Evolutionary conservation across 2,329 filamentous ascomycete genomes (phyloP), one percentile per base, ranked within the genome.

Genomic region (Sarocladiaceae sp.): DNA sequence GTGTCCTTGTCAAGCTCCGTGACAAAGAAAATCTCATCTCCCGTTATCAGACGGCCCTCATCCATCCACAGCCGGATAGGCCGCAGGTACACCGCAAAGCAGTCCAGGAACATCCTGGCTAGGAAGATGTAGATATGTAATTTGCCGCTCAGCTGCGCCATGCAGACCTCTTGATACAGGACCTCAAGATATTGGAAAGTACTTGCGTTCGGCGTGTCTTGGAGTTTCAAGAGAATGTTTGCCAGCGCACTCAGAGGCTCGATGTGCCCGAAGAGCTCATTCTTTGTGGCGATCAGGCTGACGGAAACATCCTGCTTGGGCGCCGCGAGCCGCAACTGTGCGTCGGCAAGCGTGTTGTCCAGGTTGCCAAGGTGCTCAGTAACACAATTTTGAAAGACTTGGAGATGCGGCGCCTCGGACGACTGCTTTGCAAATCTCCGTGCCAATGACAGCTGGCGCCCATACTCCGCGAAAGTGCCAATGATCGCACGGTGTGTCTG

Each of bases 1-100:
- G 41, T 20, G 6, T 77, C 72, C 24, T 76, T 67, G 3, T 70
- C 69, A 3, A 72, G 68, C 47, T 83, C 74, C 3, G 74, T 74
- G 4, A 95, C 74, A 55, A 95, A 95, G 58, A 95, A 93, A 1
- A 79, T 74, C 48, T 79, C 78, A 51, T 89, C 82, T 2, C 73
- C 72, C 1, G 74, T 64, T 2, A 77, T 68, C 3, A 95, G 65
- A 44, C 81, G 77, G 1, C 91, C 91, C 29, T 79, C 74, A 54
- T 88, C 81, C 81, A 95, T 91, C 91, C 91, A 97, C 13, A 73
- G 67, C 27, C 82, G 76, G 34, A 96, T 83, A 0, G 89, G 87
- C 31, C 80, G 80, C 29, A 94, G 72, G 59, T 95, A 97, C 2
- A 88, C 80, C 46, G 82, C 78, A 47, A 96, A 84, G 57, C 88